phyloP scores from a whole-genome alignment of 805 yeast species.

The Danielia reshetovae region DNA sequence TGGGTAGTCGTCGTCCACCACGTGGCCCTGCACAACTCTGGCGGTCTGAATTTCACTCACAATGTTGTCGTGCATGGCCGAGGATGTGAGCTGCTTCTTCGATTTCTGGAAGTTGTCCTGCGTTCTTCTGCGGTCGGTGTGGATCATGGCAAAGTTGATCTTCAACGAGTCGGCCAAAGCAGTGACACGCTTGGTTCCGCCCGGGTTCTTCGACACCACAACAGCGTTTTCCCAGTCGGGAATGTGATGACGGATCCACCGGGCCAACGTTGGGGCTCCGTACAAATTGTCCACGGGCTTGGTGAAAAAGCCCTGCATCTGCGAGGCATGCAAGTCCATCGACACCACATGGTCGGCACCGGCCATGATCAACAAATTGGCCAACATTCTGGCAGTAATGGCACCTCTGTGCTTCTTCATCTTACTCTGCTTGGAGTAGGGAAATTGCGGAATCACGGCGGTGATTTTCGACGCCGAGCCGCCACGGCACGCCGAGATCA shows the following conservation, averaged over 20 bases:
- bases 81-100: constrained; percentile 40
- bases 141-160: constrained; percentile 97
- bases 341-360: constrained; percentile 99
- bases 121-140: constrained; percentile 92
- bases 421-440: constrained; percentile 88
- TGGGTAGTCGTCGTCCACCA: constrained; percentile 79
- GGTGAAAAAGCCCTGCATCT: constrained; percentile 98
- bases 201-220: constrained; percentile 98
- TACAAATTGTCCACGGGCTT: constrained; percentile 96
- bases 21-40: constrained; percentile 94
- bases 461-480: constrained; percentile 98
- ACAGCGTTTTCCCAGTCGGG: constrained; percentile 85
- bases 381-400: constrained; percentile 96
- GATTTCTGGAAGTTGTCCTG: constrained; percentile 51
- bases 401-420: constrained; percentile 99
- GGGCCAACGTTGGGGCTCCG: constrained; percentile 94
- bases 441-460: constrained; percentile 96
- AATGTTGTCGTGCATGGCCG: constrained; percentile 56
- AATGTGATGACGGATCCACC: constrained; percentile 91
- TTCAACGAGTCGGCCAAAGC: constrained; percentile 95
- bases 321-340: constrained; percentile 95
- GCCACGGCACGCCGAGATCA: constrained; percentile 93
- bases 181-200: constrained; percentile 97
- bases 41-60: constrained; percentile 90
- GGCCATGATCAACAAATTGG: constrained; percentile 92